Percentiles rank a stretch among this genome's conserved stretches.
Conservation (phyloP, 345 rosid species). For the Hibiscus trionum region DNA sequence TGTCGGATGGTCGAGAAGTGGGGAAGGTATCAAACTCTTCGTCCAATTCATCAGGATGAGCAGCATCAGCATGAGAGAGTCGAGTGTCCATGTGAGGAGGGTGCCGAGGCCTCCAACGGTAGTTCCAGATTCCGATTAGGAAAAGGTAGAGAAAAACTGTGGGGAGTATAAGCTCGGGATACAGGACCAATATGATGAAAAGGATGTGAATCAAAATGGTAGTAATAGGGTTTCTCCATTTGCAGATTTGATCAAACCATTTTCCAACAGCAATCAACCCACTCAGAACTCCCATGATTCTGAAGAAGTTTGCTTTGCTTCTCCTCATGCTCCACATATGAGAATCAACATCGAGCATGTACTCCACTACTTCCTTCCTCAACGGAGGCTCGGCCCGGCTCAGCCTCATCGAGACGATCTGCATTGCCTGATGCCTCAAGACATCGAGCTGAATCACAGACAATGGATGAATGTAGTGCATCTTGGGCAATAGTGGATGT, state of each 20-base stretch:
- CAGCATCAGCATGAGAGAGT: conserved; percentile 57
- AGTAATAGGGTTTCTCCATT: conserved; percentile 93
- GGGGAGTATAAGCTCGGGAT: conserved; percentile 87
- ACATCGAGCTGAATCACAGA: conserved; percentile 87
- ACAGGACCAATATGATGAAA: conserved; percentile 66
- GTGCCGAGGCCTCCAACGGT: conserved; percentile 80
- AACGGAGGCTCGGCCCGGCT: conserved; percentile 95
- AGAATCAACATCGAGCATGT: conserved; percentile 96
- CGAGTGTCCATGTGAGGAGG: conserved; percentile 41
- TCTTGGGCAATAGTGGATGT: conserved; percentile 77
- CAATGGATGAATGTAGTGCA: conserved; percentile 89
- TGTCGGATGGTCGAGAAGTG: conserved; percentile 56
- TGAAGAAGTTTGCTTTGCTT: conserved; percentile 88
- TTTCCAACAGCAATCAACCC: conserved; percentile 70
- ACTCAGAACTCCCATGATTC: conserved; percentile 63
- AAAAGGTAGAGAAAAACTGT: conserved; percentile 84
- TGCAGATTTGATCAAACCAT: conserved; percentile 92
- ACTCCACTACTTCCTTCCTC: conserved; percentile 87
- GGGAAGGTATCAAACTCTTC: conserved; percentile 96
- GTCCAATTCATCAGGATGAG: conserved; percentile 84
- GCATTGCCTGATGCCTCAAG: conserved; percentile 89
- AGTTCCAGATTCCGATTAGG: conserved; percentile 90
- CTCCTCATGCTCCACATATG: conserved; percentile 99
- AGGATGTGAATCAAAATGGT: conserved; percentile 76
- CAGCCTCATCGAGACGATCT: conserved; percentile 77